phyloP scores from a whole-genome alignment of 2,329 filamentous ascomycete genomes.

The Aspergillus transmontanensis region DNA sequence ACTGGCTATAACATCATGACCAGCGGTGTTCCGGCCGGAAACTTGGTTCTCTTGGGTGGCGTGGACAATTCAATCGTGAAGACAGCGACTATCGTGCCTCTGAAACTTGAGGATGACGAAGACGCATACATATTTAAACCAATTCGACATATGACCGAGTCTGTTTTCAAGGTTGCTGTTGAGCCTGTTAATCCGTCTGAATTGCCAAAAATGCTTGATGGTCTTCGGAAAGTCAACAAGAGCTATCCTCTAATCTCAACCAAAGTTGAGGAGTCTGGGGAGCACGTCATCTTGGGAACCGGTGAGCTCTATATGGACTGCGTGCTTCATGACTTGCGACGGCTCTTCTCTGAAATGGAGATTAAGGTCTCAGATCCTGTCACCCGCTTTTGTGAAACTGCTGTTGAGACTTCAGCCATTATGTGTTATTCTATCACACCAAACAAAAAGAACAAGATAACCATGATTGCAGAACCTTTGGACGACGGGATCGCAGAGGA shows the following conservation, averaged over 20 bases:
- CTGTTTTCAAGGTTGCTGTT: slow-evolving; percentile 95
- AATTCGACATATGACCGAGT: slow-evolving; percentile 92
- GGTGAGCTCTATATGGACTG: slow-evolving; percentile 99
- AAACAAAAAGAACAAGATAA: slow-evolving; percentile 99
- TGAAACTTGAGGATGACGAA: slow-evolving; percentile 79
- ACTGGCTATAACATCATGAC: slow-evolving; percentile 91
- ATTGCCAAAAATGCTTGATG: slow-evolving; percentile 97
- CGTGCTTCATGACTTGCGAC: slow-evolving; percentile 88
- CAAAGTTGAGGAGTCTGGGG: slow-evolving; percentile 96
- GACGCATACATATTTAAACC: slow-evolving; percentile 95
- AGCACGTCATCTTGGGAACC: slow-evolving; percentile 92
- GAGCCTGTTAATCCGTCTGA: slow-evolving; percentile 98
- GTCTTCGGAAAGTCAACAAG: slow-evolving; percentile 94
- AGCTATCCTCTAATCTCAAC: slow-evolving; percentile 94
- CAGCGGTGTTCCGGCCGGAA: slow-evolving; percentile 89
- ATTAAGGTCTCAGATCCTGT: slow-evolving; percentile 98
- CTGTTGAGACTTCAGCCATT: slow-evolving; percentile 94
- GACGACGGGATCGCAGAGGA: slow-evolving; percentile 94
- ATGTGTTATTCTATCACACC: slow-evolving; percentile 98
- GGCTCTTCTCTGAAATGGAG: slow-evolving; percentile 98
- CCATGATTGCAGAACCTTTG: slow-evolving; percentile 94
- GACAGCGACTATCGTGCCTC: slow-evolving; percentile 84
- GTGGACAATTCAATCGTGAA: slow-evolving; percentile 99
- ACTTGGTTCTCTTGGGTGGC: slow-evolving; percentile 86
- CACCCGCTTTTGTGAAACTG: slow-evolving; percentile 95